Base-by-base conservation (phyloP, 129 eudicot species). In the Ambrosia artemisiifolia region DNA sequence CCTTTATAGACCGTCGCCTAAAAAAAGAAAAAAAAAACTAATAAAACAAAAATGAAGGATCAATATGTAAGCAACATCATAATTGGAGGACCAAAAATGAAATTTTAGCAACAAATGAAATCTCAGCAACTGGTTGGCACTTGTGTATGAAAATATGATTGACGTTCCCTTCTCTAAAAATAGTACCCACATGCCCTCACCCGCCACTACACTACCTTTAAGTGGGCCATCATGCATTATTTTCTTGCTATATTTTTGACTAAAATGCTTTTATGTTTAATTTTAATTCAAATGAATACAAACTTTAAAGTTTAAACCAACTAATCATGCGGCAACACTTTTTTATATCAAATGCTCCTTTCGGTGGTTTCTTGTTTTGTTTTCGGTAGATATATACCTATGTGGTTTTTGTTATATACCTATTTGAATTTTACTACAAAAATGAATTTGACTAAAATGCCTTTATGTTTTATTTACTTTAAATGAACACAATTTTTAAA, bases 1-100 rank as follows among this genome's bases (percentile, higher is more conserved):
- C 94, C 91, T 70, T 80, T 78, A 54, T 81, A 91, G 13, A 91
- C 71, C 2, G 91, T 35, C 43, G 87, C 85, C 97, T 88, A 83
- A 73, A 7, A 64, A 72, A 33, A 66, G 10, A 66, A 46, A 50
- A 63, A 62, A 44, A 50, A 62, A 34, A n/a, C 14, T 7, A 33
- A 35, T 35, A 14, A 14, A 35, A 34, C 18, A 49, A 60, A 6
- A n/a, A 30, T 3, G 9, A 49, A 4, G 32, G 11, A 28, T 19
- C 19, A 32, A 72, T 1, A 42, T 71, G 69, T 28, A 24, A 59
- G 10, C 30, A 59, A 32, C 2, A 24, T 3, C 3, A 43, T 72
- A 72, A 1, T n/a, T 10, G 7, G 28, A 19, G 76, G 68, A 28
- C 74, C 17, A 61, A 61, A 60, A 16, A 0, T 62, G 61, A 5